These are phyloP conservation scores for Isabelozyma heimii DNA, from an alignment of 805 yeast genomes.

Conservation along the genomic window DNA sequence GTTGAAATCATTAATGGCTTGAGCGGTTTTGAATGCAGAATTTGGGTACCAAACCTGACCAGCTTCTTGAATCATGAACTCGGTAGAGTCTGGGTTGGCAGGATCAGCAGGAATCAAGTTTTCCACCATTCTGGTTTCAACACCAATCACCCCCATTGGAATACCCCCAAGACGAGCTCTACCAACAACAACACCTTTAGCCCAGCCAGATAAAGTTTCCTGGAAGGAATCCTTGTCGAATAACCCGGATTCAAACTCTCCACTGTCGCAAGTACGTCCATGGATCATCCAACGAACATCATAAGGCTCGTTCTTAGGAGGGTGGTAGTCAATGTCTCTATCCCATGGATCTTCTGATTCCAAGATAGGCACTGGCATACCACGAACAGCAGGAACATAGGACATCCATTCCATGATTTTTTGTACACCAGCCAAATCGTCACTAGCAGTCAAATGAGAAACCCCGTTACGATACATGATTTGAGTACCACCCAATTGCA, in stretches of 20 bases:
- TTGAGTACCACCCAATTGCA: slow-evolving; percentile 99
- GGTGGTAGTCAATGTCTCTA: slow-evolving; percentile 81
- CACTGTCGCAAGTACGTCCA: slow-evolving; percentile 71
- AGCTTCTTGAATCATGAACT: slow-evolving; percentile 84
- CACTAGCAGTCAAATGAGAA: slow-evolving; percentile 94
- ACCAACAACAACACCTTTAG: slow-evolving; percentile 97
- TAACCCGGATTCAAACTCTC: slow-evolving; percentile 78
- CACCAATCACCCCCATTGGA: slow-evolving; percentile 97
- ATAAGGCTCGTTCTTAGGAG: slow-evolving; percentile 67
- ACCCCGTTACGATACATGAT: slow-evolving; percentile 99
- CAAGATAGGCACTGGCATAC: slow-evolving; percentile 85
- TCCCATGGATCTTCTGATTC: slow-evolving; percentile 89
- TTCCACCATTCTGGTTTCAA: slow-evolving; percentile 87
- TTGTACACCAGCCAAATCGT: slow-evolving; percentile 94
- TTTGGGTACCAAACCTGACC: slow-evolving; percentile 99
- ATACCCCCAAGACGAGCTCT: slow-evolving; percentile 99
- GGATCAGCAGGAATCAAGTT: slow-evolving; percentile 96
- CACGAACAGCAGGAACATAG: slow-evolving; percentile 87
- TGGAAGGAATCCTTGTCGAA: slow-evolving; percentile 92
- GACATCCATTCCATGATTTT: slow-evolving; percentile 95
- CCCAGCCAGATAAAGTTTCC: slow-evolving; percentile 98
- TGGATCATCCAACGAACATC: slow-evolving; percentile 95
- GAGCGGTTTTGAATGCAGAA: slow-evolving; percentile 98
- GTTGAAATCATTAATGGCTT: slow-evolving; percentile 96
- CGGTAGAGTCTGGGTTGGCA: slow-evolving; percentile 94